Base-by-base conservation (phyloP, 352 stramenopile genomes). In the Globisporangium parvum region DNA sequence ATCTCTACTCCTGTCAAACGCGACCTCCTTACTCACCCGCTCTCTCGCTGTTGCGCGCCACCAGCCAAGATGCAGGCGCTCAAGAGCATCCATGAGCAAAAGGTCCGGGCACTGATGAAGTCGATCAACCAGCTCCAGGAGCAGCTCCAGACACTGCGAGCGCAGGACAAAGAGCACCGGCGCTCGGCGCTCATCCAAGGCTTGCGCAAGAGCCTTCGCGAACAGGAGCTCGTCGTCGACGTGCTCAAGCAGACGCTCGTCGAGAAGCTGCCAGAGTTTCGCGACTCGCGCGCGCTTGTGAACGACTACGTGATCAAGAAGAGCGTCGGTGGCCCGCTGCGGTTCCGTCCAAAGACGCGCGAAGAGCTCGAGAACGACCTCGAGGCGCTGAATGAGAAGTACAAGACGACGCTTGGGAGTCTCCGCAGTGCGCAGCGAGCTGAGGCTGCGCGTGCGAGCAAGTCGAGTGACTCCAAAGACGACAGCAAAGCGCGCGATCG, bases 281-380 rank as follows among this genome's bases (percentile, higher is more conserved):
- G 85, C 33, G 69, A 85, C 23, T 86, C 73, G 1, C 53, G 69
- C 9, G 73, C 73, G 6, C 55, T 82, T 20, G 82, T 93, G 0
- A 95, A 96, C 54, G 83, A 95, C n/a, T 91, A 93, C 23, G 71
- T 96, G 18, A 65, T 92, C 10, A 88, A 91, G 46, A 92, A 92
- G 59, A 70, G 75, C 6, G 62, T 91, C 12, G 84, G 88, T 21
- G 86, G 69, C 6, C 83, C 80, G 14, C 64, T 91, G 57, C 76
- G 86, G 6, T 95, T 96, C 52, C 78, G 88, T 8, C 83, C 88
- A 0, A 94, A 91, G 66, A 85, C 75, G 0, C 66, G 88, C 6
- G 88, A 96, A 60, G 86, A 96, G 65, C 72, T 96, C 8, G 84
- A 93, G 55, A 88, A 88, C 49, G 86, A 96, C 28, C 66, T 95